Evolutionary conservation across 768 basidiomycete species (phyloP), one percentile per base, ranked within the genome.

Genomic region (Serendipita indica): DNA sequence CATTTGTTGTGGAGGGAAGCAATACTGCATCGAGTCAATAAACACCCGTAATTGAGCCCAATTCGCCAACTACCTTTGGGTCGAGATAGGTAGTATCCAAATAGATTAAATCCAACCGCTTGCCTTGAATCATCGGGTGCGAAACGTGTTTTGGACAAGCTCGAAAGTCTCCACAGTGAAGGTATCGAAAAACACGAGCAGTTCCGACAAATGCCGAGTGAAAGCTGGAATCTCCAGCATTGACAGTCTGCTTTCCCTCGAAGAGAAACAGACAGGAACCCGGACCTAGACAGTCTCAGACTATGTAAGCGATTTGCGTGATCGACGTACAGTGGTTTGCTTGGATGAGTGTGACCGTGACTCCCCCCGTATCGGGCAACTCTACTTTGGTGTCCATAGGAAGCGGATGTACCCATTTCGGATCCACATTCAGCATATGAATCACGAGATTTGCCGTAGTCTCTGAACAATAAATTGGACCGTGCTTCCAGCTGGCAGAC

Each of bases 81-180:
- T 94, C 85, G 18, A 97, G 74, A 69, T 97, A 97, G 0, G 96
- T 99, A 3, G 96, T 97, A 67, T 99, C 96, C 27, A 99, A 76
- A 68, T 99, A 98, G 34, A 92, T 79, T 57, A 83, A 80, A 63
- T 98, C 91, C 4, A 98, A 78, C 33, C 72, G 73, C 65, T 91
- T 94, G 33, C 83, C 84, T 60, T 79, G 81, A 58, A 98, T 75
- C 1, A 81, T 80, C 0, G 90, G 89, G 68, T 99, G 96, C 7
- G 84, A 66, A 20, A 89, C 79, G 70, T 96, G 92, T 46, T 77
- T 76, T 0, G 96, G 96, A 20, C 85, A 91, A 1, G 94, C 94
- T 35, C 88, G 79, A 64, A 90, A 89, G 67, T 89, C 94, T 0
- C 96, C 96, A 63, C 96, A 98, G 66, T 99, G 96, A 3, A 99